A percentile compares a stretch with the other conserved stretches of the same genome.
phyloP scores from a whole-genome alignment of 2,329 filamentous ascomycete species.

The Xylaria sp. region DNA sequence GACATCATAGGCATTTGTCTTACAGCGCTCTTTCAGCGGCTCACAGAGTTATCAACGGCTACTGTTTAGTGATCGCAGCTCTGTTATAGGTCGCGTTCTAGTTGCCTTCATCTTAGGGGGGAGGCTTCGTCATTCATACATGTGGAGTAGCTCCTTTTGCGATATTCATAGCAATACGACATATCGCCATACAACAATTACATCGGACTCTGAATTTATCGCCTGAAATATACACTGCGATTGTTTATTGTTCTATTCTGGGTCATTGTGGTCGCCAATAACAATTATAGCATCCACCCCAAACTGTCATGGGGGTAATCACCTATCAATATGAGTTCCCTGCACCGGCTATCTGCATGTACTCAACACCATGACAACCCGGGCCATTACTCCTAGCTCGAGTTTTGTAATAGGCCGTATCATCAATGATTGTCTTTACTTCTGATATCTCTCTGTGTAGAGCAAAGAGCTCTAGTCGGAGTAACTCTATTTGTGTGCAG shows the following conservation, averaged over 20 bases:
- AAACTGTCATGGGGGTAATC: neutral
- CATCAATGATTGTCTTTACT: neutral
- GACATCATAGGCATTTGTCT: neutral
- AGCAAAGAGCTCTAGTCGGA: neutral
- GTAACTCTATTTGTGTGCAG: neutral
- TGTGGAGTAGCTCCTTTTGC: neutral
- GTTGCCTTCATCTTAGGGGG: too few relatives aligned
- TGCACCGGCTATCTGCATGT: neutral
- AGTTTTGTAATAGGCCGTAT: neutral
- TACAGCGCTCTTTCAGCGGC: neutral
- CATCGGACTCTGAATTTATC: neutral
- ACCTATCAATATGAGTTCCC: neutral
- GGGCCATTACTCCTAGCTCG: neutral
- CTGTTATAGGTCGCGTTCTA: too few relatives aligned
- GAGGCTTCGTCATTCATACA: neutral
- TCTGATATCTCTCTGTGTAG: neutral
- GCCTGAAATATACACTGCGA: neutral
- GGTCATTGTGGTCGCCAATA: neutral
- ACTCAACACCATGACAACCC: neutral
- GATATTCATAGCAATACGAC: neutral
- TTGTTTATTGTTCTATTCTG: constrained; percentile 5
- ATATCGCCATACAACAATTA: neutral
- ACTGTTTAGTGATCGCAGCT: neutral
- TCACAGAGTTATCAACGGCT: neutral
- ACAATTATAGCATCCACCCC: neutral